These are phyloP conservation scores for Bacidia gigantensis DNA, from an alignment of 495 filamentous ascomycete species.

Conservation along the genomic window DNA sequence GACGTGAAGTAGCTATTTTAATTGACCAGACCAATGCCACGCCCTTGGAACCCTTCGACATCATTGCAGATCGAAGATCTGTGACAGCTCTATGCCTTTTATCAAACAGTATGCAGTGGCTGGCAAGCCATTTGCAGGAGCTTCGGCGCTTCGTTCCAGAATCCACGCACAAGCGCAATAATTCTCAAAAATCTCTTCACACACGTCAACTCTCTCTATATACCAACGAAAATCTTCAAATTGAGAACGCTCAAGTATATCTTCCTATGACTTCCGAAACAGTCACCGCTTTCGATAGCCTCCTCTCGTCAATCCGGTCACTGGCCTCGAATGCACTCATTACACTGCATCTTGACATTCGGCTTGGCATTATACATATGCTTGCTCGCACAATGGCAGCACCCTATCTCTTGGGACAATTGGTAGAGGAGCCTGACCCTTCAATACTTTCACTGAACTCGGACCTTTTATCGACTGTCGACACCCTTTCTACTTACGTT, in stretches of 20 bases:
- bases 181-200: conserved; percentile 26
- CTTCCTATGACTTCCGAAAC: conserved; percentile 83
- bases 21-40: conserved; percentile 48
- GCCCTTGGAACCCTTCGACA: conserved; percentile 56
- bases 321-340: conserved; percentile 64
- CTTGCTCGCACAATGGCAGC: conserved; percentile 35
- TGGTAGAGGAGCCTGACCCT: conserved; percentile 65
- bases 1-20: conserved; percentile 51
- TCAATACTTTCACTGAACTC: conserved; percentile 64
- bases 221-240: conserved; percentile 39
- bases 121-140: conserved; percentile 61
- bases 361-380: conserved; percentile 65
- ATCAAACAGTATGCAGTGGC: conserved; percentile 97
- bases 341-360: conserved; percentile 75
- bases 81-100: conserved; percentile 73
- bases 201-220: conserved; percentile 72
- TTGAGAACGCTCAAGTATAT: conserved; percentile 52
- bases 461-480: conserved; percentile 71
- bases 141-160: conserved; percentile 56
- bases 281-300: conserved; percentile 76
- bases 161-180: conserved; percentile 24
- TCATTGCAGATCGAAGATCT: conserved; percentile 79
- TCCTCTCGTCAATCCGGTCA: conserved; percentile 62
- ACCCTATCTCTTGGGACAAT: conserved; percentile 48
- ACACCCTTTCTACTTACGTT: conserved; percentile 58